Percentiles rank a stretch among this genome's conserved stretches.
These are phyloP conservation scores for Dicorynia guianensis DNA, from an alignment of 306 rosid species.

Conservation along the genomic window DNA sequence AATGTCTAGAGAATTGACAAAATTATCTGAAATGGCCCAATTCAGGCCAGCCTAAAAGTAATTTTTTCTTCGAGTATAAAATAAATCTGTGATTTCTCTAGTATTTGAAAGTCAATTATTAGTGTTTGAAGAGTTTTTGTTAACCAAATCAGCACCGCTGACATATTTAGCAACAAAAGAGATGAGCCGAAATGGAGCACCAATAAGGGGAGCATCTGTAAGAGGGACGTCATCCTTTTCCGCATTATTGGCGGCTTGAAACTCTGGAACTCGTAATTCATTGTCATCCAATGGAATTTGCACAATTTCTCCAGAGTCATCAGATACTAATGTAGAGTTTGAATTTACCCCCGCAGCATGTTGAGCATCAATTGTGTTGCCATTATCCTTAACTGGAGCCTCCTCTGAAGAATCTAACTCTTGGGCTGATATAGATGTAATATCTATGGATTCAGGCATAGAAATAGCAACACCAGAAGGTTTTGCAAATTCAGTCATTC, in stretches of 20 bases:
- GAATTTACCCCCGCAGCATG: conserved; percentile 32
- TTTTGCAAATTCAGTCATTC: conserved; percentile 16
- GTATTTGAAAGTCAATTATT: conserved; percentile 37
- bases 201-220: conserved; percentile 86
- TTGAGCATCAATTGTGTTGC: conserved; percentile 36
- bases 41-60: conserved; percentile 44
- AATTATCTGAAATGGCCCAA: conserved; percentile 41
- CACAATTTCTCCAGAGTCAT: conserved; percentile 68
- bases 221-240: conserved; percentile 56
- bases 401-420: conserved; percentile 47
- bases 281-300: conserved; percentile 69
- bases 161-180: conserved; percentile 88
- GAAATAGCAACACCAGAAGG: conserved; percentile 26
- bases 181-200: conserved; percentile 88
- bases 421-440: conserved; percentile 30
- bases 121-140: conserved; percentile 47
- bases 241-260: conserved; percentile 47
- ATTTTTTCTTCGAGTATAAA: conserved; percentile 42
- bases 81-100: conserved; percentile 7
- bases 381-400: conserved; percentile 42
- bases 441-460: conserved; percentile 43
- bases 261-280: conserved; percentile 49
- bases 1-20: conserved; percentile 44
- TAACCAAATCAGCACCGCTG: conserved; percentile 89
- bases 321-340: conserved; percentile 41